Conservation (phyloP, 2,329 filamentous ascomycete genomes). For the Aspergillus hiratsukae region DNA sequence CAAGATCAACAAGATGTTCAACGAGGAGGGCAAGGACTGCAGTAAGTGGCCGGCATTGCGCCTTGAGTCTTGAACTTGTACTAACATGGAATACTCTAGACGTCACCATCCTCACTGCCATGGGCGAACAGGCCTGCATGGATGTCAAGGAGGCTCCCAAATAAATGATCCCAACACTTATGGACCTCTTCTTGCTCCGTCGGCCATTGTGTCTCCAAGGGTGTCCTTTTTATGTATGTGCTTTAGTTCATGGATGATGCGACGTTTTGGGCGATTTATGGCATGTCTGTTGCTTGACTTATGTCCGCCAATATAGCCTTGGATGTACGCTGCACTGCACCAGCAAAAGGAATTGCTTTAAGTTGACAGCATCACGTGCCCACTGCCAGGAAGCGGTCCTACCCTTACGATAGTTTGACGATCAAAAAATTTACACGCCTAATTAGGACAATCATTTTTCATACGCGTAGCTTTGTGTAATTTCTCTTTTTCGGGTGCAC, state of each 20-base stretch:
- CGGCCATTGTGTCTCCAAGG: constrained; percentile 27
- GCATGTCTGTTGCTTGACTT: constrained; percentile 19
- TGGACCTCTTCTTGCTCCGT: constrained; percentile 25
- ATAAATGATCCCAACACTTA: constrained; percentile 19
- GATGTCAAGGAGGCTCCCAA: constrained; percentile 86
- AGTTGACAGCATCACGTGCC: constrained; percentile 31
- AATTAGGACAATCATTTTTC: background rate
- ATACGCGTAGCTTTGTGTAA: background rate
- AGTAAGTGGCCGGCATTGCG: constrained; percentile 59
- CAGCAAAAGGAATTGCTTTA: constrained; percentile 29
- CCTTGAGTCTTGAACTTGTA: background rate
- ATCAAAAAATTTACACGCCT: constrained; percentile 20
- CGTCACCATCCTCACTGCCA: constrained; percentile 87
- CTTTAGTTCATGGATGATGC: constrained; percentile 25
- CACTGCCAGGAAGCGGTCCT: constrained; percentile 28
- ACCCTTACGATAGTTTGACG: constrained; percentile 37
- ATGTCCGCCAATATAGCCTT: constrained; percentile 25
- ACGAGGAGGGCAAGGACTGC: constrained; percentile 80
- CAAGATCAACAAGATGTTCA: constrained; percentile 78
- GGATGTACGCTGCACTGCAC: constrained; percentile 33
- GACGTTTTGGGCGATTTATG: constrained; percentile 24
- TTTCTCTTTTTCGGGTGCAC: too few species aligned
- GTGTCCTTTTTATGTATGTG: constrained; percentile 21
- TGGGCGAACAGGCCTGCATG: constrained; percentile 90
- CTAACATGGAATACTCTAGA: constrained; percentile 47